These are phyloP conservation scores for Sphagnum magellanicum DNA, from an alignment of 228 moss, liverwort and hornwort species.

Conservation along the genomic window DNA sequence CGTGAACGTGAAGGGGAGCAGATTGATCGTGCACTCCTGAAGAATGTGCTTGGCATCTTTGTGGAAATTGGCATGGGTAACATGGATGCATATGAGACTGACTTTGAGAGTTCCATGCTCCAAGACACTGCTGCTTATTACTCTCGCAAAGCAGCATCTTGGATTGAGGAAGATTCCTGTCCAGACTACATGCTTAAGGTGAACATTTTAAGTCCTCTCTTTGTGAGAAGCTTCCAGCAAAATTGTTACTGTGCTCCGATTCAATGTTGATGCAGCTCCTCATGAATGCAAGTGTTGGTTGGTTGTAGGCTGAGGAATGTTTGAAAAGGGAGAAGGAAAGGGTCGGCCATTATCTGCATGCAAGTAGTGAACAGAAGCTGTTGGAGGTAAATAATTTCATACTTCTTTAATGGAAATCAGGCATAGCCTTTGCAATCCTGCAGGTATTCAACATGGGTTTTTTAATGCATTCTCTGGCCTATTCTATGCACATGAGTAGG, in stretches of 20 bases:
- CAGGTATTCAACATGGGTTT: no score
- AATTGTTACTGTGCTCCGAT: no score
- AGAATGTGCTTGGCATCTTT: conserved; percentile 95
- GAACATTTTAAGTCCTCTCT: background rate
- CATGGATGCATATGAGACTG: conserved; percentile 91
- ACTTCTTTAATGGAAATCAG: background rate
- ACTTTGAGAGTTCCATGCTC: conserved; percentile 90
- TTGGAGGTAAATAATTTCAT: conserved; percentile 37
- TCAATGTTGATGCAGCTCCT: background rate
- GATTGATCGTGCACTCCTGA: conserved; percentile 90
- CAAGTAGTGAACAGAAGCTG: conserved; percentile 83
- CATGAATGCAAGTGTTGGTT: background rate
- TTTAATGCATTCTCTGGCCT: no score
- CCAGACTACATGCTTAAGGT: conserved; percentile 99
- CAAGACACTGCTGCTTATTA: conserved; percentile 88
- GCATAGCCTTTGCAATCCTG: no score
- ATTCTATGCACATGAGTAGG: no score
- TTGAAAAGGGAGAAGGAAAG: conserved; percentile 96
- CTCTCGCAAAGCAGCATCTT: conserved; percentile 84
- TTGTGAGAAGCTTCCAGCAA: background rate
- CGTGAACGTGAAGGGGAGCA: conserved; percentile 99
- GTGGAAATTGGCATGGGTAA: conserved; percentile 99
- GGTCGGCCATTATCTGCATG: conserved; percentile 94
- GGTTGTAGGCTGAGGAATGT: conserved; percentile 80
- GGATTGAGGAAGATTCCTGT: conserved; percentile 98